A percentile compares a stretch with the other conserved stretches of the same genome.
These are phyloP conservation scores for Botryosphaeria dothidea DNA, from an alignment of 2,329 filamentous ascomycete genomes.

Conservation along the genomic window DNA sequence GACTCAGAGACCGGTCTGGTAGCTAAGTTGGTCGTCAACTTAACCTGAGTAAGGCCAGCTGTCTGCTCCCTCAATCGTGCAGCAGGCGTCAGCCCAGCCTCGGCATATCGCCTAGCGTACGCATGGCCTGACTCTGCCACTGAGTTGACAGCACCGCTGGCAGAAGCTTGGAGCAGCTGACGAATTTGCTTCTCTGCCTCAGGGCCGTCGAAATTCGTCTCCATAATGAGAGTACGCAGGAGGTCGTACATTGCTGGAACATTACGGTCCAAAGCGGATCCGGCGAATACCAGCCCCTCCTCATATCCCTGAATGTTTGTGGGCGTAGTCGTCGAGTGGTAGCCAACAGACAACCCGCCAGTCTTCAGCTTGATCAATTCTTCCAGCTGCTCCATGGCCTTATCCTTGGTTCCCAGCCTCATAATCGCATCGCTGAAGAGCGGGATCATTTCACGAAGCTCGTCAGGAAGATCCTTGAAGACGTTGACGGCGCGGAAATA, in stretches of 20 bases:
- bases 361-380: constrained; percentile 96
- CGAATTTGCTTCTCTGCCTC: constrained; percentile 80
- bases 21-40: constrained; percentile 77
- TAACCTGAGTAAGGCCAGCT: constrained; percentile 86
- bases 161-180: constrained; percentile 81
- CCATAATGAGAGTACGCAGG: constrained; percentile 74
- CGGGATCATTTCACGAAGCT: constrained; percentile 80
- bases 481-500: constrained; percentile 91
- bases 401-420: constrained; percentile 84
- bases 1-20: constrained; percentile 69
- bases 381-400: constrained; percentile 92
- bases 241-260: constrained; percentile 89
- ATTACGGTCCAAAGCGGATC: constrained; percentile 87
- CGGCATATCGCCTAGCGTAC: constrained; percentile 81
- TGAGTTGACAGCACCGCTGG: constrained; percentile 86
- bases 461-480: constrained; percentile 76
- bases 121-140: constrained; percentile 89
- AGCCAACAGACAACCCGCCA: constrained; percentile 81
- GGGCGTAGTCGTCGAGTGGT: constrained; percentile 80
- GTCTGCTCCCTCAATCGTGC: constrained; percentile 79
- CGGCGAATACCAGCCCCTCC: constrained; percentile 82
- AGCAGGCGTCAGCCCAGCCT: constrained; percentile 72
- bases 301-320: constrained; percentile 67
- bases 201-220: constrained; percentile 86
- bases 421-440: constrained; percentile 91